These are phyloP conservation scores for Coemansia sp. DNA, from an alignment of 192 early-diverging fungal species.

Conservation along the genomic window DNA sequence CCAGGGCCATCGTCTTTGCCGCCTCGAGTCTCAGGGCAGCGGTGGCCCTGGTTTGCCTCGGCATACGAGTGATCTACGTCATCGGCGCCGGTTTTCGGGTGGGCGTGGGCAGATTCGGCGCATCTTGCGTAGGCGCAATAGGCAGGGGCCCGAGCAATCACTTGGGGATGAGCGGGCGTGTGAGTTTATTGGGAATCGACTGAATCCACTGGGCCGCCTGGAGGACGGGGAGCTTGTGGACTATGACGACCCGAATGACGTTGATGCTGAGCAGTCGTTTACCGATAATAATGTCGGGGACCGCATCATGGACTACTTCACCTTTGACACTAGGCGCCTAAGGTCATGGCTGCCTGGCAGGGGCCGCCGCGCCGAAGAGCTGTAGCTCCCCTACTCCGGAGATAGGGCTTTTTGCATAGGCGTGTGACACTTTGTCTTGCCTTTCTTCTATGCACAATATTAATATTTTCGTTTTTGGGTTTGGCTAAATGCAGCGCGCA, in stretches of 20 bases:
- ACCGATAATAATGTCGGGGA: conserved; percentile 48
- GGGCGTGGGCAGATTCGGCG: conserved; percentile 13
- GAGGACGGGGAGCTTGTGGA: conserved; percentile 50
- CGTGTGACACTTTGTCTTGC: neutral
- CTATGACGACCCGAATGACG: conserved; percentile 45
- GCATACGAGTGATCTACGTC: neutral
- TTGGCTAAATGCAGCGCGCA: conserved; percentile 19
- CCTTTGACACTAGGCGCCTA: conserved; percentile 30
- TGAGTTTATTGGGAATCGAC: conserved; percentile 43
- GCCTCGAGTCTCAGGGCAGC: neutral
- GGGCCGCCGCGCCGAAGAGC: conserved; percentile 6
- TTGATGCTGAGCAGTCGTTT: conserved; percentile 38
- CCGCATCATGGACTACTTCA: conserved; percentile 42
- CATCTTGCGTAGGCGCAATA: conserved; percentile 22
- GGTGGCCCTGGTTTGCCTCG: neutral
- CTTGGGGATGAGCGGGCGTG: conserved; percentile 15
- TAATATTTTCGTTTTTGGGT: neutral
- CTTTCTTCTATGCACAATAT: neutral
- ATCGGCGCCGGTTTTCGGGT: conserved; percentile 5
- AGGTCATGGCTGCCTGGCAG: conserved; percentile 15
- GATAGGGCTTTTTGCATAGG: neutral
- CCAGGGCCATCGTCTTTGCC: neutral
- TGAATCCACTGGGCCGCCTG: conserved; percentile 40
- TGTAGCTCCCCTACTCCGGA: neutral
- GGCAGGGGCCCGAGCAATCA: neutral